phyloP scores from a whole-genome alignment of 495 filamentous ascomycete species.

The Durotheca rogersii region DNA sequence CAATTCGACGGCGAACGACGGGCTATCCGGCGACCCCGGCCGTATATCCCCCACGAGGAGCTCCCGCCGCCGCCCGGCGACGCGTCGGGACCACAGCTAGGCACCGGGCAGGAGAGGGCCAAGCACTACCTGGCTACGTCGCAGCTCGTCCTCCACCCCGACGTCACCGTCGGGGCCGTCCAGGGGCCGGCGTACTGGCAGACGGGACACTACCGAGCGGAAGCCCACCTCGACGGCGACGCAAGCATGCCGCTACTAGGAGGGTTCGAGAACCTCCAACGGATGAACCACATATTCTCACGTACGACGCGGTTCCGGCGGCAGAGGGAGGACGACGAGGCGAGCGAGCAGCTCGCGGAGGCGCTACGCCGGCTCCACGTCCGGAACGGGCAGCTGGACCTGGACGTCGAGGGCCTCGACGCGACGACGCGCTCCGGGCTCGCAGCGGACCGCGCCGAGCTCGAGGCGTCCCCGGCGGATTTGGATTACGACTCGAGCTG shows the following conservation, averaged over 20 bases:
- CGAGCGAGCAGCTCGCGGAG: too few species aligned
- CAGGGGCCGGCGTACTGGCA: conserved; percentile 48
- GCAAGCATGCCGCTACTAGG: conserved; percentile 36
- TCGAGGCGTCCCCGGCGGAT: conserved; percentile 1
- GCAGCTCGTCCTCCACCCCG: conserved; percentile 34
- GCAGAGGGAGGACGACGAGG: conserved; percentile 2
- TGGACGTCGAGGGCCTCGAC: conserved; percentile 24
- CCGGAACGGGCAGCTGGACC: conserved; percentile 31
- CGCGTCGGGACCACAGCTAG: conserved; percentile 3
- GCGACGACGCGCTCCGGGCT: conserved; percentile 19
- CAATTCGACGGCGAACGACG: conserved; percentile 22
- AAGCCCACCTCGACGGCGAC: conserved; percentile 44
- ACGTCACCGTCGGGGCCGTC: conserved; percentile 45
- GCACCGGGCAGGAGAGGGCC: conserved; percentile 25
- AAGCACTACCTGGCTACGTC: conserved; percentile 31
- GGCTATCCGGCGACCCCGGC: conserved; percentile 40
- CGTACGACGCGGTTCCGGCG: background rate
- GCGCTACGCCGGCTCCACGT: conserved; percentile 5
- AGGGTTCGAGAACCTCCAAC: conserved; percentile 31
- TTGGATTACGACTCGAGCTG: conserved; percentile 9
- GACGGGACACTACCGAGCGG: conserved; percentile 38
- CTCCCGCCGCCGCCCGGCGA: conserved; percentile 39
- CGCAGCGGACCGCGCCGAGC: conserved; percentile 11
- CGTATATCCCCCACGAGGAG: conserved; percentile 48
- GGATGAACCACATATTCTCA: conserved; percentile 17